phyloP scores from a whole-genome alignment of 2,329 filamentous ascomycete species.

The Penicillium olsonii region DNA sequence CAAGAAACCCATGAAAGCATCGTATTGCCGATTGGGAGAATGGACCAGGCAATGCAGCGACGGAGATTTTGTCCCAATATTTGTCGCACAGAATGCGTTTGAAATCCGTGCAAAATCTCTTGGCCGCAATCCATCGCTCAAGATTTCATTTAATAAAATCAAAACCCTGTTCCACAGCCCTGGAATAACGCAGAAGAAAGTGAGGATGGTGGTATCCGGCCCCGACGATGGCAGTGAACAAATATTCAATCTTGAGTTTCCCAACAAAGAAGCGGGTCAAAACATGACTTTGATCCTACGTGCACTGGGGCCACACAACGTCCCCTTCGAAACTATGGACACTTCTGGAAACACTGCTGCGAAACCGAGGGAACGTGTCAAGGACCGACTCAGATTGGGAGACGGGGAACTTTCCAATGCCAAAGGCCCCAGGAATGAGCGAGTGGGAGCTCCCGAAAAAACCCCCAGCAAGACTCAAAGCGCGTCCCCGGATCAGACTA shows the following conservation, averaged over 20 bases:
- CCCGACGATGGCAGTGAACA: not conserved
- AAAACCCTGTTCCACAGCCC: not conserved
- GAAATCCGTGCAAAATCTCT: constrained; percentile 8
- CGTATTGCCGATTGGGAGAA: constrained; percentile 25
- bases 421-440: not conserved
- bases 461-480: not conserved
- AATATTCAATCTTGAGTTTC: constrained; percentile 34
- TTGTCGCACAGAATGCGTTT: constrained; percentile 16
- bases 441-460: not conserved
- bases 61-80: constrained; percentile 11
- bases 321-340: constrained; percentile 21
- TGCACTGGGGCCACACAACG: constrained; percentile 11
- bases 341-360: constrained; percentile 25
- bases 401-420: constrained; percentile 11
- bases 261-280: constrained; percentile 20
- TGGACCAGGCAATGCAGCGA: constrained; percentile 11
- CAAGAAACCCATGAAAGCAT: constrained; percentile 17
- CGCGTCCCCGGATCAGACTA: not conserved
- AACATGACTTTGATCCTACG: constrained; percentile 14
- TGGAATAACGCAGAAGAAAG: not conserved
- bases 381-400: constrained; percentile 29
- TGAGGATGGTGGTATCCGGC: not conserved
- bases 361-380: constrained; percentile 26
- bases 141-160: not conserved
- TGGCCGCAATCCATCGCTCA: not conserved